These are phyloP conservation scores for Cystobasidiopsis lactophilus DNA, from an alignment of 768 basidiomycete species.

Conservation along the genomic window DNA sequence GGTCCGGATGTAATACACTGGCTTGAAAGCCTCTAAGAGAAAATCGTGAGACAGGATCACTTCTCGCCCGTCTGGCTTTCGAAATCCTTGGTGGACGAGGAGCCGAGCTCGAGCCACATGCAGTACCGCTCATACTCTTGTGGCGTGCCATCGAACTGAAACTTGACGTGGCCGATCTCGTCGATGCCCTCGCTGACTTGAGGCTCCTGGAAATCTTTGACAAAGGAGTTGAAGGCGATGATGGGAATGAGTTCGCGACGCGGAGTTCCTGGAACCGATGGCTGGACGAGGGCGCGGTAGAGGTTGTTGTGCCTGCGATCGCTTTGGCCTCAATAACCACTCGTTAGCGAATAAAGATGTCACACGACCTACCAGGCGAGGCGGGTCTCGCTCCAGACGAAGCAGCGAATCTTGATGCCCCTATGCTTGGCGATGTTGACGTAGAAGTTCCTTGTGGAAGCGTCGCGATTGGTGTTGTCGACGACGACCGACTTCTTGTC, in stretches of 20 bases:
- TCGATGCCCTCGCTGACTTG: conserved; percentile 45
- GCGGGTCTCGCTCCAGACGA: background rate
- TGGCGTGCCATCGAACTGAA: conserved; percentile 50
- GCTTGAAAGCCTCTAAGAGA: no score
- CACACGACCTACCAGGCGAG: background rate
- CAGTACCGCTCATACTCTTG: conserved; percentile 50
- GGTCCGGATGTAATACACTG: no score
- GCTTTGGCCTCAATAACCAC: conserved; percentile 52
- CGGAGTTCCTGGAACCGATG: background rate
- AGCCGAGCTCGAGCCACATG: conserved; percentile 53
- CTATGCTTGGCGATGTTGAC: conserved; percentile 37
- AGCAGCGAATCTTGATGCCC: conserved; percentile 11
- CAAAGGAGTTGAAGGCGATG: conserved; percentile 17
- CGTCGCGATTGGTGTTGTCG: conserved; percentile 80
- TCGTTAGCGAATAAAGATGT: conserved; percentile 36
- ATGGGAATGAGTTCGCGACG: background rate
- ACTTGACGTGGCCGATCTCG: conserved; percentile 55
- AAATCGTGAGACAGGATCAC: no score
- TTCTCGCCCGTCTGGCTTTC: no score
- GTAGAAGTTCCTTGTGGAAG: conserved; percentile 45
- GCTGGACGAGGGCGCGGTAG: conserved; percentile 34
- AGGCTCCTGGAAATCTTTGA: conserved; percentile 36
- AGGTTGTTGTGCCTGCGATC: conserved; percentile 79
- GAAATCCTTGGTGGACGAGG: no score
- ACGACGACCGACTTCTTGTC: conserved; percentile 49